phyloP scores from a whole-genome alignment of 192 early-diverging fungal genomes.

The Backusella parvicylindrica region DNA sequence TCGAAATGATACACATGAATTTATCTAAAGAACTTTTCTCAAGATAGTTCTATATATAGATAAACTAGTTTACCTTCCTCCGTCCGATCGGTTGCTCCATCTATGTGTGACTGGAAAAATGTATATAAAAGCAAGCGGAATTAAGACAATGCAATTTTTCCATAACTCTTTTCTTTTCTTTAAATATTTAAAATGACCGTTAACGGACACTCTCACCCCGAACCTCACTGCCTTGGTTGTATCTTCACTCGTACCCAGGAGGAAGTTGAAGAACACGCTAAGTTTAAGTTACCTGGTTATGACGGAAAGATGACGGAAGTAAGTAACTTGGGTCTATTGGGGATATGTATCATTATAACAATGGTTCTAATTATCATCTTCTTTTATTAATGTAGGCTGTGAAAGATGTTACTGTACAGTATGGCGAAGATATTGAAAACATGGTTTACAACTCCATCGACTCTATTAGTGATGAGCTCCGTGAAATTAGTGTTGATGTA shows the following conservation, averaged over 20 bases:
- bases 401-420: conserved; percentile 17
- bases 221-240: not conserved
- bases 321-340: not conserved
- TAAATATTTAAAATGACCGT: not conserved
- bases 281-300: conserved; percentile 22
- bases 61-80: not conserved
- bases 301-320: conserved; percentile 26
- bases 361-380: not conserved
- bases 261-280: not conserved
- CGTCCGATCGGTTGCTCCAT: not conserved
- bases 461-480: conserved; percentile 16
- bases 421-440: conserved; percentile 10
- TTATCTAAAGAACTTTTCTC: conserved; percentile 1
- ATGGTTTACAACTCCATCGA: conserved; percentile 17
- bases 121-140: not conserved
- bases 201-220: not conserved
- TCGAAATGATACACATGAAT: not conserved
- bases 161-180: not conserved
- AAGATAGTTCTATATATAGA: not conserved
- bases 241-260: not conserved
- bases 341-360: not conserved
- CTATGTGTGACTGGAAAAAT: not conserved
- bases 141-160: not conserved
- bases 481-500: conserved; percentile 34
- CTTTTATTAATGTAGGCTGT: conserved; percentile 3